These are phyloP conservation scores for Coemansia sp. DNA, from an alignment of 192 early-diverging fungal species.

Conservation along the genomic window DNA sequence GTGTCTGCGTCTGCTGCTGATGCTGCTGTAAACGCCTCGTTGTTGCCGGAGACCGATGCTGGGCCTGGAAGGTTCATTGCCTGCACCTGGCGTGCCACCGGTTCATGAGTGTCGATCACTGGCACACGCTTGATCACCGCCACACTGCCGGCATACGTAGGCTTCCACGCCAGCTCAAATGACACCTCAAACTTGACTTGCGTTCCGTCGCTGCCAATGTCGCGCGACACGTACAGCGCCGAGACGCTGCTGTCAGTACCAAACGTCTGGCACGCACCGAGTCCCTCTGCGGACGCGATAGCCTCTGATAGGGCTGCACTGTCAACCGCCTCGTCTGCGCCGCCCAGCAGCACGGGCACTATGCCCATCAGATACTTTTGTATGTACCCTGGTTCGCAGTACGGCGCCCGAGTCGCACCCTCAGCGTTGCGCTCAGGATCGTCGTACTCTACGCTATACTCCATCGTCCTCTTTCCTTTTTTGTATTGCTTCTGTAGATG, in stretches of 20 bases:
- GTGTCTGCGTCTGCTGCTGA: conserved; percentile 25
- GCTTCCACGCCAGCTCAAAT: conserved; percentile 74
- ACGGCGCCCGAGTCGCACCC: conserved; percentile 8
- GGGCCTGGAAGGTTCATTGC: conserved; percentile 89
- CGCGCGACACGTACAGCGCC: conserved; percentile 79
- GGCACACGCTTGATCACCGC: conserved; percentile 76
- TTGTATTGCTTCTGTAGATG: conserved; percentile 5
- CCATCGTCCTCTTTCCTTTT: conserved; percentile 15
- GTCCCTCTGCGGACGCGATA: conserved; percentile 60
- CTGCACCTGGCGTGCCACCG: conserved; percentile 81
- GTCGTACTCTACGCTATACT: conserved; percentile 21
- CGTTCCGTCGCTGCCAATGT: conserved; percentile 36
- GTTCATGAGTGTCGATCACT: conserved; percentile 68
- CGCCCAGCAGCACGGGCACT: conserved; percentile 72
- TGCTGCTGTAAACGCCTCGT: not conserved
- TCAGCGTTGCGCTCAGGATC: conserved; percentile 2
- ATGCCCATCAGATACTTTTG: conserved; percentile 72
- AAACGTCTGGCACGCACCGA: conserved; percentile 73
- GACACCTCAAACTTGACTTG: conserved; percentile 58
- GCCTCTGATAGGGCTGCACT: not conserved
- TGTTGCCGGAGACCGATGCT: conserved; percentile 21
- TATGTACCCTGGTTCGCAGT: conserved; percentile 62
- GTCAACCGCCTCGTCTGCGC: conserved; percentile 13
- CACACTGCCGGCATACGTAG: conserved; percentile 71
- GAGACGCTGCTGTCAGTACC: conserved; percentile 70